These are phyloP conservation scores for Aspergillus unguis DNA, from an alignment of 2,329 filamentous ascomycete species.

Conservation along the genomic window DNA sequence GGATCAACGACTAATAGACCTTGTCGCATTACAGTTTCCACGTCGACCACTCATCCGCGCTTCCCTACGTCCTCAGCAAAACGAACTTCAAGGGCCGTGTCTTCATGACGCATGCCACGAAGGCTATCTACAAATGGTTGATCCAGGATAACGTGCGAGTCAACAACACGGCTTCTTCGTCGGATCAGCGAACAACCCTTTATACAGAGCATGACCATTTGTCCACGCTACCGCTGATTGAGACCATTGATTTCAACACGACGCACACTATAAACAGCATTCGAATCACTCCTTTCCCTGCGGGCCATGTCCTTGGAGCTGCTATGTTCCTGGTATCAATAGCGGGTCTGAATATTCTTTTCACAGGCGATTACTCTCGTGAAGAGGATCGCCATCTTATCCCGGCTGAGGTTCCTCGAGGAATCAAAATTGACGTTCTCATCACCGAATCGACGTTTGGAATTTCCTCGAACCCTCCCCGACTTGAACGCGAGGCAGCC, in stretches of 20 bases:
- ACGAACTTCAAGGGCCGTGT: constrained; percentile 96
- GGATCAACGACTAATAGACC: constrained; percentile 27
- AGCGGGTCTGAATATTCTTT: constrained; percentile 91
- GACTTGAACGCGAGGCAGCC: constrained; percentile 84
- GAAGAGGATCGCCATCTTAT: constrained; percentile 95
- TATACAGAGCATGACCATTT: constrained; percentile 96
- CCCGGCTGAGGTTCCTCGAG: constrained; percentile 83
- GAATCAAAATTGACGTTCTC: constrained; percentile 88
- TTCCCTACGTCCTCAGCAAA: constrained; percentile 95
- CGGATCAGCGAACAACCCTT: constrained; percentile 63
- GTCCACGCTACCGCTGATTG: constrained; percentile 88
- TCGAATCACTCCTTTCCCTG: constrained; percentile 92
- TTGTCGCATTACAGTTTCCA: constrained; percentile 75
- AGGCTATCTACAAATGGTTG: constrained; percentile 99
- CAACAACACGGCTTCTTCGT: constrained; percentile 63
- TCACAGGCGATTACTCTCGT: constrained; percentile 95
- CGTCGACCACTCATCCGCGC: constrained; percentile 95
- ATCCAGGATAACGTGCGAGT: constrained; percentile 96
- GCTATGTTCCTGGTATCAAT: constrained; percentile 99
- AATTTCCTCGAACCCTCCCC: constrained; percentile 87
- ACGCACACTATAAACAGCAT: constrained; percentile 97
- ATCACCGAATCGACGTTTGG: constrained; percentile 98
- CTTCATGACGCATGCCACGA: constrained; percentile 99
- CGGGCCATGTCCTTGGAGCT: constrained; percentile 94
- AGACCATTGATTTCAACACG: constrained; percentile 97